Base-by-base conservation (phyloP, 2,329 filamentous ascomycete genomes). In the Trichoderma cornu-damae region DNA sequence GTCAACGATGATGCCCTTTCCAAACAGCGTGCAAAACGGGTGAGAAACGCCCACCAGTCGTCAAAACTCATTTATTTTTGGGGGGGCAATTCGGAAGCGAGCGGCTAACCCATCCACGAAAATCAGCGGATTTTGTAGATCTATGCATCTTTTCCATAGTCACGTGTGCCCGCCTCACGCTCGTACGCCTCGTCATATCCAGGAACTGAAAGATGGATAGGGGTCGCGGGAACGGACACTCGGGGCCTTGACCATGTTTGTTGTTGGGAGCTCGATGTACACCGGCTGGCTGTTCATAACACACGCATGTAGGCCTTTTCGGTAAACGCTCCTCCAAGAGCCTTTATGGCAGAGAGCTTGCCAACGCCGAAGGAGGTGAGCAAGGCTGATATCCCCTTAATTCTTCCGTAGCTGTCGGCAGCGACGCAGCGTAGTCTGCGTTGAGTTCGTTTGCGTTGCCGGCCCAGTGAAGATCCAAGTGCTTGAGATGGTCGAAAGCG, bases 321-420 rank as follows among this genome's bases (percentile, higher is more conserved):
- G 8, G 80, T 75, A 64, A 79, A 84, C 3, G 81, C 78, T 1
- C 82, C 82, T 2, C 80, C 81, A 61, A 83, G 77, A 34, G 78
- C 81, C 63, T 84, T 84, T 64, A 84, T 74, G 5, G 81, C 80
- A 3, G 80, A 83, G 3, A 78, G 68, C 60, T 79, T 77, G 7
- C 82, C 83, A 1, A 85, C 82, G 4, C 82, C 83, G 63, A 83
- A 83, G 0, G 82, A 84, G 1, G 83, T 85, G 30, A 85, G 70
- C 6, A 83, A 64, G 34, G 73, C 75, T 5, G 71, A 69, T 6
- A 79, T 68, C 5, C 78, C 77, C 60, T 81, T 81, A 59, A 81
- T 73, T 11, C 81, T 71, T 3, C 78, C 75, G 61, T 85, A 85
- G 2, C 79, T 82, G 61, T 85, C 82, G 2, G 79, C 78, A 0